Evolutionary conservation across 1,284 basidiomycete species (phyloP), one percentile per base, ranked within the genome.

Genomic region (Rhodotorula glutinis): DNA sequence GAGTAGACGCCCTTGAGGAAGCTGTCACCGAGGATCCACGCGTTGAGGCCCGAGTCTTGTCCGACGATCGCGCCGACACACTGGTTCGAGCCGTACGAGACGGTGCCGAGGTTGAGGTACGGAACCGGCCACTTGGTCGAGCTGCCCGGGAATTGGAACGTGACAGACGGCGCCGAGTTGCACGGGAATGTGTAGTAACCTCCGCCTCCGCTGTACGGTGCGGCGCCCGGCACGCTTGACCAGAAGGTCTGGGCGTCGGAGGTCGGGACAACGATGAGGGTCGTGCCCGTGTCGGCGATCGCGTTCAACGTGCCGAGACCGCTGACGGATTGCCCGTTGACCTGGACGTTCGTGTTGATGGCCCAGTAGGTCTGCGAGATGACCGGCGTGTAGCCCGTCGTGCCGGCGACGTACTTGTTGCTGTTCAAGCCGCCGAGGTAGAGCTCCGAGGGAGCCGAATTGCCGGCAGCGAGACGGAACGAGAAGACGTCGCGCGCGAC

Each of bases 341-440:
- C 59, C 17, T 30, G 17, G 23, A 73, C 75, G 4, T 30, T 40
- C 19, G 60, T 70, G 21, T 62, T 54, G 19, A 77, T 63, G 53
- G 71, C 70, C 79, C 79, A 80, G 76, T 78, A 80, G 57, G 76
- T 75, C 40, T 75, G 60, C 27, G 65, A 71, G 13, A 71, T 75
- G 52, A 79, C 72, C 57, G 66, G 66, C 70, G 79, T 74, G 76
- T 79, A 84, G 60, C 80, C 78, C 60, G 82, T 76, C 29, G 76
- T 53, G 46, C 82, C 82, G 2, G 74, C 76, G 49, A 61, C 61
- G 77, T 80, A 83, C 25, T 77, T 75, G n/a, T 74, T 57, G 10
- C 74, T 53, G 73, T 84, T 79, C 25, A 79, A 78, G 2, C 84
- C 86, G 53, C 88, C 88, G 57, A 89, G 77, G 73, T 79, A 82